phyloP scores from a whole-genome alignment of 2,329 filamentous ascomycete genomes.

The Niveomyces coronatus region DNA sequence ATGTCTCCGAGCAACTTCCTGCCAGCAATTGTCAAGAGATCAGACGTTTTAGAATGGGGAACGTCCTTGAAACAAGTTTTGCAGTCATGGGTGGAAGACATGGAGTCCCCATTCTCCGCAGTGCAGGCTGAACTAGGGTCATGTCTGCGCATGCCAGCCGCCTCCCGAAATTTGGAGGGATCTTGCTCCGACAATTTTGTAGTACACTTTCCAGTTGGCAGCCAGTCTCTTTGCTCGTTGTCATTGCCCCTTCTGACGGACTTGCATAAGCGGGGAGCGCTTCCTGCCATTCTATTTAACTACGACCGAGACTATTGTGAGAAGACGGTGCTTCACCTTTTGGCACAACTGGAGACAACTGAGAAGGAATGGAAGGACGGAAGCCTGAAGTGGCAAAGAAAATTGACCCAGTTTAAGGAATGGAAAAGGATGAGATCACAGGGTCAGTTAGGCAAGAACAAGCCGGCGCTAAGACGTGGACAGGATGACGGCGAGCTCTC shows the following conservation, averaged over 20 bases:
- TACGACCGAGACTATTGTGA: constrained; percentile 62
- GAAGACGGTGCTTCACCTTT: constrained; percentile 38
- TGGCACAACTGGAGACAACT: constrained; percentile 34
- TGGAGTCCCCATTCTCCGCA: constrained; percentile 29
- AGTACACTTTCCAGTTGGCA: not conserved
- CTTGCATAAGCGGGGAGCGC: constrained; percentile 51
- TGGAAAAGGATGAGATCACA: constrained; percentile 46
- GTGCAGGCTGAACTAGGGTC: constrained; percentile 35
- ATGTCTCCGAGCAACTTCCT: constrained; percentile 41
- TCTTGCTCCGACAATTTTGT: not conserved
- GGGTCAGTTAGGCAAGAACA: constrained; percentile 22
- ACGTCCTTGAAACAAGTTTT: constrained; percentile 47
- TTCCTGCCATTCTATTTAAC: constrained; percentile 70
- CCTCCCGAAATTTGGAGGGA: not conserved
- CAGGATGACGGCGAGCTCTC: constrained; percentile 30
- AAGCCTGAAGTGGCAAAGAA: constrained; percentile 49
- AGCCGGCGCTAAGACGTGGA: constrained; percentile 28
- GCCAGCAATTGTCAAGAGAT: constrained; percentile 48
- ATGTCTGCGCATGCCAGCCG: not conserved
- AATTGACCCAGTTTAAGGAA: constrained; percentile 40
- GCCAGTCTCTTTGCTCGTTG: constrained; percentile 1
- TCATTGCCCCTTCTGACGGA: constrained; percentile 45
- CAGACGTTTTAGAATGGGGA: constrained; percentile 58
- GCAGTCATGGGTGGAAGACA: constrained; percentile 47
- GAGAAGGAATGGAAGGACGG: constrained; percentile 41